Evolutionary conservation across 2,329 filamentous ascomycete genomes (phyloP).

Genomic region (Monosporascus sp.): DNA sequence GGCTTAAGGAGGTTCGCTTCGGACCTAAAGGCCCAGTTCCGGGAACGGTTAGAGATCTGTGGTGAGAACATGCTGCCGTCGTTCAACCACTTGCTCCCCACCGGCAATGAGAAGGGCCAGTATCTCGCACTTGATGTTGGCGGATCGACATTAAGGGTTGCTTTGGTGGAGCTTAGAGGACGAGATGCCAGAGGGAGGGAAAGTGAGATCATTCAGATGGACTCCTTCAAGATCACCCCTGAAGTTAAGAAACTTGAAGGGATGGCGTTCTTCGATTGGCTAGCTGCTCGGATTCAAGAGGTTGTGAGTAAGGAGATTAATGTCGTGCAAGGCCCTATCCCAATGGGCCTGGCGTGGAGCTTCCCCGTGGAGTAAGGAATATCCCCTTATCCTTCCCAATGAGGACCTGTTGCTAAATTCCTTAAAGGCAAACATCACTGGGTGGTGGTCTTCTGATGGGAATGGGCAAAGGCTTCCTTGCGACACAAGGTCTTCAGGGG

Average conservation of each 20-base stretch:
- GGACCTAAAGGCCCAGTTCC: conserved; percentile 50
- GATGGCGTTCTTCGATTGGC: conserved; percentile 62
- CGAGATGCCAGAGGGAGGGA: conserved; percentile 34
- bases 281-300: conserved; percentile 55
- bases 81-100: conserved; percentile 59
- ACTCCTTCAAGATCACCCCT: conserved; percentile 51
- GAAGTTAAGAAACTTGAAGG: conserved; percentile 53
- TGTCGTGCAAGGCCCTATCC: conserved; percentile 39
- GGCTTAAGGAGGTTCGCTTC: conserved; percentile 42
- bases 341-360: conserved; percentile 62
- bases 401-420: conserved; percentile 16
- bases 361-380: conserved; percentile 61
- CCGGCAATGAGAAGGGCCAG: conserved; percentile 53
- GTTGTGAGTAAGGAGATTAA: conserved; percentile 44
- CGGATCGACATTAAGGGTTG: conserved; percentile 62
- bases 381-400: background rate
- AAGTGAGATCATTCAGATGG: conserved; percentile 49
- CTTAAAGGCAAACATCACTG: conserved; percentile 57
- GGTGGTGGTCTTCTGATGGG: conserved; percentile 52
- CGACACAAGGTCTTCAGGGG: conserved; percentile 51
- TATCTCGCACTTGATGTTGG: conserved; percentile 64
- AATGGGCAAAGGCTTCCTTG: conserved; percentile 64
- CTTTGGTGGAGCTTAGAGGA: conserved; percentile 55
- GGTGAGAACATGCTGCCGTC: conserved; percentile 60
- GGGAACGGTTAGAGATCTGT: conserved; percentile 46